A percentile compares a stretch with the other conserved stretches of the same genome.
phyloP scores from a whole-genome alignment of 129 eudicot species.

The Arctium lappa region DNA sequence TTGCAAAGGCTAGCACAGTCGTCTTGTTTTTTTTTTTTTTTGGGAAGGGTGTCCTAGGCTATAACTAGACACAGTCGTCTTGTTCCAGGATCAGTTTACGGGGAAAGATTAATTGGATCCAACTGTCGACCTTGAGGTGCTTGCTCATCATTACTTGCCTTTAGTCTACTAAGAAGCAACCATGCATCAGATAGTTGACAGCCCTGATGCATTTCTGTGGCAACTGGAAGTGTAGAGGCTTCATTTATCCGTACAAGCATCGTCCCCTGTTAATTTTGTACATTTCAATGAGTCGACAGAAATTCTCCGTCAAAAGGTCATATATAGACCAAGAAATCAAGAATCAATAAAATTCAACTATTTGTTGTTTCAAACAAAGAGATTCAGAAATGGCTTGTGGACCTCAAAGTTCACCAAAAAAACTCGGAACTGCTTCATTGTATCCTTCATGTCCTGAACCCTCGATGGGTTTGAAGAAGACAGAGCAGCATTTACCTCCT shows the following conservation, averaged over 20 bases:
- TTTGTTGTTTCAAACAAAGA: neutral
- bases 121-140: conserved; percentile 8
- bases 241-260: conserved; percentile 60
- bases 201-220: conserved; percentile 69
- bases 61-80: neutral
- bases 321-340: neutral
- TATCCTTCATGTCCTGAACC: conserved; percentile 48
- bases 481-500: conserved; percentile 57
- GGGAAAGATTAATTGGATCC: conserved; percentile 59
- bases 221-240: conserved; percentile 60
- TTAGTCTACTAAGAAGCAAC: conserved; percentile 64
- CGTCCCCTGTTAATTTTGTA: conserved; percentile 51
- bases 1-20: neutral
- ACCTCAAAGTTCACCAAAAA: conserved; percentile 86
- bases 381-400: conserved; percentile 2
- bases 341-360: neutral
- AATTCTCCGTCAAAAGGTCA: neutral
- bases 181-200: conserved; percentile 66
- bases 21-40: neutral
- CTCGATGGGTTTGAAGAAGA: conserved; percentile 43
- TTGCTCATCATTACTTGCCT: conserved; percentile 31
- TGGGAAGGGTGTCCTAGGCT: too few relatives aligned
- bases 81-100: conserved; percentile 30
- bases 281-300: neutral
- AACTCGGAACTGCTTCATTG: conserved; percentile 49